Evolutionary conservation across 352 stramenopile species (phyloP), one percentile per base, ranked within the genome.

Genomic region (Blastocystis sp.): DNA sequence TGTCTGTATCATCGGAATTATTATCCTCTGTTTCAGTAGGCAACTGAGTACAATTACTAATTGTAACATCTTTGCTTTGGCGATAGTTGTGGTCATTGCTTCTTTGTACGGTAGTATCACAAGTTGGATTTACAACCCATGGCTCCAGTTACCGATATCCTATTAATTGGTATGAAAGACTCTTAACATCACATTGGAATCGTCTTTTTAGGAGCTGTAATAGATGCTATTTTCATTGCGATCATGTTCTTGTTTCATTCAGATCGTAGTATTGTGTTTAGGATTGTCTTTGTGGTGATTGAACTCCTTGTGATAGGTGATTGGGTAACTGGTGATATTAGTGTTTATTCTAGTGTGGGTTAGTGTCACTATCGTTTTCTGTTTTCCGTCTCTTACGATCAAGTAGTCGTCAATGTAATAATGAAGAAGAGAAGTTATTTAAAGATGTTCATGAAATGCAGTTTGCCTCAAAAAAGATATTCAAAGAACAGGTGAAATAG

Each of bases 71-170:
- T 16, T 29, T 19, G 27, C 14, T 24, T 52, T 49, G 49, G 24
- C 52, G 5, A 51, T 49, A 2, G 32, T 56, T n/a, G 52, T 75
- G 12, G 32, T 54, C 27, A 19, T 75, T 29, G 59, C 29, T 43
- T 49, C 21, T 54, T 46, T 75, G 29, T 75, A 54, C 35, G 1
- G n/a, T 54, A 16, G 29, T 54, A 39, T 73, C 12, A 24, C 39
- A 19, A 56, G 65, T 54, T 75, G 29, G 19, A 52, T 75, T 4
- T 75, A 54, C 19, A 54, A 37, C 24, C 21, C n/a, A 24, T 54
- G 37, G 65, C 3, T 75, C 19, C 32, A 75, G 9, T 27, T 75
- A 35, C 29, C 37, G 52, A 75, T 75, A 75, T 75, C 65, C 65
- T 54, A 9, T 54, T 7, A 49, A 37, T 21, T 69, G 14, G 14